Conservation (phyloP, 352 stramenopile genomes). For the Bremia lactucae region DNA sequence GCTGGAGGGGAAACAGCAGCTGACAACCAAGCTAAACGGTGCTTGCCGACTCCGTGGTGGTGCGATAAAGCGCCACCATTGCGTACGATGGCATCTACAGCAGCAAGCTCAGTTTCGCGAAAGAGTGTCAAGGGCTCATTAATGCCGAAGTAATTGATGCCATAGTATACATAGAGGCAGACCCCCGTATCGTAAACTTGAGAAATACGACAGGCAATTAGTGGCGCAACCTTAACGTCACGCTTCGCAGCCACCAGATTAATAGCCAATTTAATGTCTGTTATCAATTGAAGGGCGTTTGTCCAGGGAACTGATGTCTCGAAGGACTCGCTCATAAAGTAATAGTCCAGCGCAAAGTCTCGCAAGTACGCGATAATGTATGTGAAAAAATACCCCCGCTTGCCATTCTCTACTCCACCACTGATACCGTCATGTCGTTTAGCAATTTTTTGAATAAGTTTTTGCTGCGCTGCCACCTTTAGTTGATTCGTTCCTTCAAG, state of each 20-base stretch:
- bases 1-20: conserved; percentile 72
- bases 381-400: conserved; percentile 89
- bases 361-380: conserved; percentile 91
- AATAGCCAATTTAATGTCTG: conserved; percentile 47
- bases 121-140: conserved; percentile 75
- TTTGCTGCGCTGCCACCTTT: conserved; percentile 35
- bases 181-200: conserved; percentile 93
- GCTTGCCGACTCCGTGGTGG: conserved; percentile 93
- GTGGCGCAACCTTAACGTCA: conserved; percentile 61
- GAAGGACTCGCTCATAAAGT: conserved; percentile 88
- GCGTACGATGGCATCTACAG: conserved; percentile 79
- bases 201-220: conserved; percentile 89
- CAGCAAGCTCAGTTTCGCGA: conserved; percentile 56
- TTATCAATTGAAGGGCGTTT: conserved; percentile 42
- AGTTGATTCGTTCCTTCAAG: conserved; percentile 68
- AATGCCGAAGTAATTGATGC: conserved; percentile 87
- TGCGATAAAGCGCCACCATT: conserved; percentile 90
- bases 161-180: conserved; percentile 95
- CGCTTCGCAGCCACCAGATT: conserved; percentile 23
- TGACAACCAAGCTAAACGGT: conserved; percentile 78
- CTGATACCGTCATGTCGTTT: conserved; percentile 72
- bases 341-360: conserved; percentile 90
- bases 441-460: conserved; percentile 51
- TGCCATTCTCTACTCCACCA: conserved; percentile 76
- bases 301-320: conserved; percentile 81